phyloP scores from a whole-genome alignment of 495 filamentous ascomycete species.

The Talaromyces adpressus region DNA sequence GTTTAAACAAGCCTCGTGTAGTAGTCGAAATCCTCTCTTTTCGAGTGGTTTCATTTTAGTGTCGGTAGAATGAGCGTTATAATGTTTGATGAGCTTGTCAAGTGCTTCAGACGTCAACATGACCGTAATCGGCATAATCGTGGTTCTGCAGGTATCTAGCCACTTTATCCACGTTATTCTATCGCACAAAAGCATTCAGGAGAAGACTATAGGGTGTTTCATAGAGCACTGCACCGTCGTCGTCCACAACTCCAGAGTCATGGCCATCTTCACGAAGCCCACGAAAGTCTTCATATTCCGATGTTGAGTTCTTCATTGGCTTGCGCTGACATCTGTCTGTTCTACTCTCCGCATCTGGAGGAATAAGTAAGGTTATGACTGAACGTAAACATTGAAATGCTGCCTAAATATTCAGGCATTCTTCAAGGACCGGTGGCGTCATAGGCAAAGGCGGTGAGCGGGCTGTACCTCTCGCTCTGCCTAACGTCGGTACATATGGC shows the following conservation, averaged over 20 bases:
- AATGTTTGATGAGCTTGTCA: conserved; percentile 2
- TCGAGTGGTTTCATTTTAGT: not conserved
- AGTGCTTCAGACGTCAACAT: conserved; percentile 1
- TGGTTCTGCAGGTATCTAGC: not conserved
- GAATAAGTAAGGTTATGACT: too few species aligned
- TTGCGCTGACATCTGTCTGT: not conserved
- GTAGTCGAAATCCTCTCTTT: not conserved
- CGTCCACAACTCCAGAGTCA: not conserved
- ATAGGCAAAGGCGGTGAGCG: conserved; percentile 14
- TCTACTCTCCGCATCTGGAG: too few species aligned
- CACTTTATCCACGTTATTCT: not conserved
- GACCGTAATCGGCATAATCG: not conserved
- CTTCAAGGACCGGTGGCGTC: conserved; percentile 9
- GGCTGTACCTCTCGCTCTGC: not conserved
- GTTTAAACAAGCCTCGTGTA: not conserved
- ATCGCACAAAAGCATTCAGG: not conserved
- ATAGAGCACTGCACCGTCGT: conserved; percentile 1
- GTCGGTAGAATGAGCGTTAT: not conserved
- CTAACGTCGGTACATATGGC: not conserved
- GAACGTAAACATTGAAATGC: too few species aligned
- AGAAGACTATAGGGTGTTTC: not conserved
- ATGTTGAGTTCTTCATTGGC: not conserved
- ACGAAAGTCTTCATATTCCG: not conserved
- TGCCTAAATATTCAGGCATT: not conserved
- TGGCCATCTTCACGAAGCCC: conserved; percentile 10